Evolutionary conservation across 768 basidiomycete species (phyloP), one percentile per base, ranked within the genome.

Genomic region (Boletus rubropictus): DNA sequence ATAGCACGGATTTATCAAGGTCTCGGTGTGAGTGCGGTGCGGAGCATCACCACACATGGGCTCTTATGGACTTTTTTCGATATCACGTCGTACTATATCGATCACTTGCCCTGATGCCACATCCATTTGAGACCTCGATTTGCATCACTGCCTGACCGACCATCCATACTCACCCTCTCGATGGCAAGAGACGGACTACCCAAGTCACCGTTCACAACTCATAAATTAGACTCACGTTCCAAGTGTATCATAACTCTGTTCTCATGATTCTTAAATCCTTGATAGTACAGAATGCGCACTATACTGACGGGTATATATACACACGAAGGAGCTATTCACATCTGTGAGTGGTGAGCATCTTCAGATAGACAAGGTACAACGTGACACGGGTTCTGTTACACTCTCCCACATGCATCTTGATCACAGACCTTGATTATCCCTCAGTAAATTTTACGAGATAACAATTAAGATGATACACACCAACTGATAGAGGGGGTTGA

Each of bases 1-100:
- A 69, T 96, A 38, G 74, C 82, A 28, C 76, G 92, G 31, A 81
- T 98, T 54, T 99, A 99, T 65, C 84, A 87, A 50, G 96, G 95
- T 44, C 79, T 97, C 42, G 91, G 94, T 46, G 89, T 99, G 53
- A 95, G 91, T 52, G 94, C 94, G 33, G 65, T 89, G 42, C 81
- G 96, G 43, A 93, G 88, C 57, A 85, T 95, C 59, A 89, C 92
- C 27, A 95, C 92, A 7, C 94, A 96, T 55, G 94, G 94, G 18
- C 72, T 95, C 32, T 72, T 94, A 42, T 96, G 93, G 93, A 95
- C 93, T 7, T 74, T 96, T 51, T 92, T 93, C 64, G 93, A 96
- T 70, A 69, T 84, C 55, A 81, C 80, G 25, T 77, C 83, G 33
- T 70, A 78, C 56, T 86, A 84, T 64, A 88, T 90, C 59, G 87